These are phyloP conservation scores for Magnaporthiopsis poae DNA, from an alignment of 2,329 filamentous ascomycete genomes.

Conservation along the genomic window DNA sequence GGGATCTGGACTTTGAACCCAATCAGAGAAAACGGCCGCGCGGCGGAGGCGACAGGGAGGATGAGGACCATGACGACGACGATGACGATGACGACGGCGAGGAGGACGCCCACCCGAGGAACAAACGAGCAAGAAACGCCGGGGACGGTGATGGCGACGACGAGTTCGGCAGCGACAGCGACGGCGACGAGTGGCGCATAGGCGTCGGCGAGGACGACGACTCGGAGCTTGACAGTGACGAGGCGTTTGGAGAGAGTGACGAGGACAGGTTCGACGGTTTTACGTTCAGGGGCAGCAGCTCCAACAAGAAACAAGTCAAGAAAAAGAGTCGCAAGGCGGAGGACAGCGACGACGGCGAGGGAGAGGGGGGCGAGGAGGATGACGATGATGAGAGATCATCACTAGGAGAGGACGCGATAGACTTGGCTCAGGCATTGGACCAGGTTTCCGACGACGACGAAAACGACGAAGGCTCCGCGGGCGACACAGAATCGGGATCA, in stretches of 20 bases:
- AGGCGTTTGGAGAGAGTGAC: slow-evolving; percentile 82
- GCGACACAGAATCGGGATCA: slow-evolving; percentile 33
- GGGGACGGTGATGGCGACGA: slow-evolving; percentile 42
- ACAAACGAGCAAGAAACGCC: slow-evolving; percentile 26
- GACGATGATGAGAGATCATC: slow-evolving; percentile 51
- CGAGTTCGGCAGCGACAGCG: slow-evolving; percentile 72
- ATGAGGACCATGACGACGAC: slow-evolving; percentile 43
- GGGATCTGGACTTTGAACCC: slow-evolving; percentile 42
- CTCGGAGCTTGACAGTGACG: slow-evolving; percentile 57
- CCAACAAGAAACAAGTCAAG: slow-evolving; percentile 17
- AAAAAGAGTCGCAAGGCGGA: slow-evolving; percentile 24
- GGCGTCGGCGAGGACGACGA: slow-evolving; percentile 54
- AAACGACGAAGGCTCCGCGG: slow-evolving; percentile 34
- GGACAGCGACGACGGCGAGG: slow-evolving; percentile 37
- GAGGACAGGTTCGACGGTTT: slow-evolving; percentile 76
- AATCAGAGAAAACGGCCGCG: slow-evolving; percentile 32
- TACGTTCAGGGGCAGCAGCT: slow-evolving; percentile 39
- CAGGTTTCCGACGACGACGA: slow-evolving; percentile 43
- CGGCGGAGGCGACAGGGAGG: slow-evolving; percentile 33
- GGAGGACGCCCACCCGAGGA: slow-evolving; percentile 45
- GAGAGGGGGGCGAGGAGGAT: slow-evolving; percentile 35
- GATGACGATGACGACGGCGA: slow-evolving; percentile 48
- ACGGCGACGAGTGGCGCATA: slow-evolving; percentile 76
- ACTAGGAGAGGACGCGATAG: slow-evolving; percentile 50
- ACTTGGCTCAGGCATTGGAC: slow-evolving; percentile 47